Conservation (phyloP, 768 basidiomycete genomes). For the Naematelia aurantialba region DNA sequence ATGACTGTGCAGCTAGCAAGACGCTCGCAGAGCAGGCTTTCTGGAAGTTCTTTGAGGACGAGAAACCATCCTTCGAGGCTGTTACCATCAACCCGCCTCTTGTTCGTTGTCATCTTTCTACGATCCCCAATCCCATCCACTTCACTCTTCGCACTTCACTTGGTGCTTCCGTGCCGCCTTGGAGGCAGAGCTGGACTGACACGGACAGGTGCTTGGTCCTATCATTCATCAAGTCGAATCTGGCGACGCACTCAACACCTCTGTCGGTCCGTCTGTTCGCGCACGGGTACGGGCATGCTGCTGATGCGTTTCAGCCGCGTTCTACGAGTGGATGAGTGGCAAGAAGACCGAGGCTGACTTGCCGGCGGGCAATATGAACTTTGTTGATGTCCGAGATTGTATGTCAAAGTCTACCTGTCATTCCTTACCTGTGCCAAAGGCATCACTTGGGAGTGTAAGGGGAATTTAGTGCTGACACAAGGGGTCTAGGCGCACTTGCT, state of each 20-base stretch:
- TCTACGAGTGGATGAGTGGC: constrained; percentile 40
- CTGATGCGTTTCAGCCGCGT: constrained; percentile 21
- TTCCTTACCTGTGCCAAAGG: too few relatives aligned
- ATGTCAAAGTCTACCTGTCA: too few relatives aligned
- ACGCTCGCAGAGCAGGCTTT: constrained; percentile 44
- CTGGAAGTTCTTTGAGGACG: constrained; percentile 44
- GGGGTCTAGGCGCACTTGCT: constrained; percentile 54
- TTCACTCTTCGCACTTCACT: background rate
- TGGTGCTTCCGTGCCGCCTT: constrained; percentile 39
- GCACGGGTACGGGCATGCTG: background rate
- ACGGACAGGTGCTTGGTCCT: constrained; percentile 49
- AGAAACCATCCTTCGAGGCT: constrained; percentile 44
- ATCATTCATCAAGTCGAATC: constrained; percentile 52
- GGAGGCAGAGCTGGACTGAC: background rate
- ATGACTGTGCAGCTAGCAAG: constrained; percentile 26
- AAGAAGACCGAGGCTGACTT: constrained; percentile 45
- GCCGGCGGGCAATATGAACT: constrained; percentile 33
- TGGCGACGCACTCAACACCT: constrained; percentile 52
- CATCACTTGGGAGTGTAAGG: background rate
- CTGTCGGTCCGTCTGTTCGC: constrained; percentile 35
- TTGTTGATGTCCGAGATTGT: constrained; percentile 43
- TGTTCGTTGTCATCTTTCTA: constrained; percentile 12
- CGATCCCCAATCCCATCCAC: too few relatives aligned
- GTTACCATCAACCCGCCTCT: constrained; percentile 47
- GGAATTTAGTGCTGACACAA: background rate